Base-by-base conservation (phyloP, 139 green algal genomes). In the Desmodesmus armatus region DNA sequence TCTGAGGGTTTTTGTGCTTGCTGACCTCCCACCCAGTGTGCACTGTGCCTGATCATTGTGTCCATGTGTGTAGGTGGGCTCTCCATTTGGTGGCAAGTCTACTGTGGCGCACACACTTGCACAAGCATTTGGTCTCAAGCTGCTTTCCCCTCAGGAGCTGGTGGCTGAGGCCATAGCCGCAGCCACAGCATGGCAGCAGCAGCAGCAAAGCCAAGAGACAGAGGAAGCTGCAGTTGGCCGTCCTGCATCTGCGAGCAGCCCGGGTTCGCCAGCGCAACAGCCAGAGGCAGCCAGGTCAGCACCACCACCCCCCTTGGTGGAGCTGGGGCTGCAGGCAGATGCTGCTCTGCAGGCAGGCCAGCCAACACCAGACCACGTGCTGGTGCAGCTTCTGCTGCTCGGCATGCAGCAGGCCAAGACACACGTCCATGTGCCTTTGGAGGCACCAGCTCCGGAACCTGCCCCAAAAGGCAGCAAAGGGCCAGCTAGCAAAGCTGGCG, bases 71-170 rank as follows among this genome's bases (percentile, higher is more conserved):
- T 47, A 91, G 87, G 35, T 76, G 25, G 88, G 74, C 1, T 47
- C 37, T n/a, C 80, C 80, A 25, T 80, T 62, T 35, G 49, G 85
- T 19, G 94, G 94, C 71, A 96, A 95, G 90, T 91, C 86, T 39
- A 91, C 65, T 4, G 73, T 92, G 58, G 92, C 92, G 0, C 85
- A 88, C 39, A 81, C 88, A 35, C 70, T 95, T 27, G 85, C 91
- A 21, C 77, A 87, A 27, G n/a, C 35, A 15, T 88, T 84, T 84
- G 69, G 80, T 15, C 25, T 86, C 19, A 81, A 86, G 58, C 85
- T 93, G 49, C 77, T 94, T 23, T 78, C 88, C 0, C 84, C 90
- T 31, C 81, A 93, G 83, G 58, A 74, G 53, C 82, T 93, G 3
- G 71, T 90, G n/a, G 44, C 84, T 11, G 83, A 89, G 13, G 89